Percentiles rank a stretch among this genome's conserved stretches.
Conservation (phyloP, 2,329 filamentous ascomycete genomes). For the Verticillium longisporum region DNA sequence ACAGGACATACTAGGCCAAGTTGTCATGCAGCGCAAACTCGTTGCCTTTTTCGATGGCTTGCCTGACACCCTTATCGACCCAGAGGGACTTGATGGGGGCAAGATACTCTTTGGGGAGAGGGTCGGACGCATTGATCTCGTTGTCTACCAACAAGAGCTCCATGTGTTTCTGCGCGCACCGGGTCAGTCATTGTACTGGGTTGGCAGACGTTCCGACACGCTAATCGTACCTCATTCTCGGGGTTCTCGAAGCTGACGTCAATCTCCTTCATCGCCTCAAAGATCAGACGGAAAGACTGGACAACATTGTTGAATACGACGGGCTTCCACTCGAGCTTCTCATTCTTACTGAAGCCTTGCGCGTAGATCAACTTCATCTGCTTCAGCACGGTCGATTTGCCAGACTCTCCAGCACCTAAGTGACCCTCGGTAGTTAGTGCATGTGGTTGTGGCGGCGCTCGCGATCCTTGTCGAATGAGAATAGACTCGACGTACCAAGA, state of each 20-base stretch:
- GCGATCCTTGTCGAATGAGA: not conserved
- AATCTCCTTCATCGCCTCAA: slow-evolving; percentile 86
- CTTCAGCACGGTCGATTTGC: slow-evolving; percentile 95
- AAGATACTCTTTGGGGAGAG: slow-evolving; percentile 71
- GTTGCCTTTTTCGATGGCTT: slow-evolving; percentile 87
- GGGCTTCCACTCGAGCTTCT: slow-evolving; percentile 88
- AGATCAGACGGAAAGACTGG: slow-evolving; percentile 83
- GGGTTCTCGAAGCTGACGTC: slow-evolving; percentile 70
- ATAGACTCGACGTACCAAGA: slow-evolving; percentile 57
- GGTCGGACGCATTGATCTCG: slow-evolving; percentile 76
- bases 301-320: slow-evolving; percentile 95
- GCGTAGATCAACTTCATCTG: slow-evolving; percentile 99
- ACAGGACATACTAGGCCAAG: slow-evolving; percentile 69
- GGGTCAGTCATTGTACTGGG: not conserved
- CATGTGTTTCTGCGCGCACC: slow-evolving; percentile 59
- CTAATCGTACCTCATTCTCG: slow-evolving; percentile 71
- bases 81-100: slow-evolving; percentile 79
- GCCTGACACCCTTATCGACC: slow-evolving; percentile 75
- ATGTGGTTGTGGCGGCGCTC: not conserved
- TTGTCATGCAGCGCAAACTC: slow-evolving; percentile 97
- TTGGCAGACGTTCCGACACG: slow-evolving; percentile 1
- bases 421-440: not conserved
- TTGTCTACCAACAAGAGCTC: slow-evolving; percentile 70
- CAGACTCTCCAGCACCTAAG: slow-evolving; percentile 82
- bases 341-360: slow-evolving; percentile 80